Percentiles rank a stretch among this genome's conserved stretches.
phyloP scores from a whole-genome alignment of 2,329 filamentous ascomycete genomes.

The Didymella sp. region DNA sequence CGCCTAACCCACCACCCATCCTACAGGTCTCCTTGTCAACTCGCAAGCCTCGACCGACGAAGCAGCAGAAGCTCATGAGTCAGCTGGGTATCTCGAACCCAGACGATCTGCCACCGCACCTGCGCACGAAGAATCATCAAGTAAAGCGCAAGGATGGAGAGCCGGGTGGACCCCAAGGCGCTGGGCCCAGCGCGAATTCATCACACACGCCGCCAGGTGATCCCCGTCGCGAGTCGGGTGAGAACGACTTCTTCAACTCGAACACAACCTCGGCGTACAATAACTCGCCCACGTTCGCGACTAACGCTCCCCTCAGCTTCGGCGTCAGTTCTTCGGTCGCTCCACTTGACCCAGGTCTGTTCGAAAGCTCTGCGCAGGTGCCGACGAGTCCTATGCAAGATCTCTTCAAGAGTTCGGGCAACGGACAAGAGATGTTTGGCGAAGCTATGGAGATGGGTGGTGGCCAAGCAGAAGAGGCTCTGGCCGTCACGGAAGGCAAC shows the following conservation, averaged over 20 bases:
- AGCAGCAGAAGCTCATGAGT: constrained; percentile 92
- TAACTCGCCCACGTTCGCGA: constrained; percentile 47
- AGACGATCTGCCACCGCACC: constrained; percentile 84
- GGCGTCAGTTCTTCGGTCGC: constrained; percentile 39
- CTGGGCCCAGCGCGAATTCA: constrained; percentile 47
- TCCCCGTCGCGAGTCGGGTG: constrained; percentile 40
- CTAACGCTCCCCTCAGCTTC: constrained; percentile 40
- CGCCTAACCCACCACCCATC: constrained; percentile 82
- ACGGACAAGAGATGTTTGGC: constrained; percentile 47
- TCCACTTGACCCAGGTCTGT: constrained; percentile 48
- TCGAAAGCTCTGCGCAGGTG: constrained; percentile 41
- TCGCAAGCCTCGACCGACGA: constrained; percentile 92
- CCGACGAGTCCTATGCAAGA: constrained; percentile 47
- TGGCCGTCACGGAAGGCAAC: constrained; percentile 47
- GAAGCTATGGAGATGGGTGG: constrained; percentile 46
- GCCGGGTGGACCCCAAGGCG: constrained; percentile 37
- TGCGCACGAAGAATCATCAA: constrained; percentile 70
- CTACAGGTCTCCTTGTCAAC: constrained; percentile 89
- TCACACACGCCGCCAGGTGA: constrained; percentile 50
- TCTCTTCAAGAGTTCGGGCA: constrained; percentile 48
- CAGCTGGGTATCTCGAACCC: constrained; percentile 88
- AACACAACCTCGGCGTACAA: constrained; percentile 36
- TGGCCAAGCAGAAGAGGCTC: constrained; percentile 48
- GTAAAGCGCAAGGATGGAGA: constrained; percentile 67
- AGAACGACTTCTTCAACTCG: constrained; percentile 45